These are phyloP conservation scores for Suillus alpinus DNA, from an alignment of 768 basidiomycete species.

Conservation along the genomic window DNA sequence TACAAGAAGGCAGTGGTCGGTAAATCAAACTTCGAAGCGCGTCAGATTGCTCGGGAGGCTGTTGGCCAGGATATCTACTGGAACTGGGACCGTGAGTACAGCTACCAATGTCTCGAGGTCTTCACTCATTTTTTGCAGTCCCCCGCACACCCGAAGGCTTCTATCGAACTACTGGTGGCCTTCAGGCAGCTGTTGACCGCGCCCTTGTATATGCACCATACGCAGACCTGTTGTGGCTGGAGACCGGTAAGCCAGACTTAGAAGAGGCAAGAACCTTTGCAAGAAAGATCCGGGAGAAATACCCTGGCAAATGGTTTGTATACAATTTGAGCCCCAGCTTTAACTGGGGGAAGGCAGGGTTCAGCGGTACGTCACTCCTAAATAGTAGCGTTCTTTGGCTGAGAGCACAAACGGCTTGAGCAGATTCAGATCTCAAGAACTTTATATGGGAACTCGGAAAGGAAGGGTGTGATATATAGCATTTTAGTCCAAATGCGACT, in stretches of 20 bases:
- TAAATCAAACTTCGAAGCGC: conserved; percentile 71
- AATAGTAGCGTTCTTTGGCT: not conserved
- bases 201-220: conserved; percentile 79
- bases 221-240: conserved; percentile 89
- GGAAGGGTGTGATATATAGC: conserved; percentile 58
- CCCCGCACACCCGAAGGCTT: conserved; percentile 91
- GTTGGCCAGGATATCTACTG: conserved; percentile 65
- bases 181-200: conserved; percentile 80
- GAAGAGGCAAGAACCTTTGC: conserved; percentile 79
- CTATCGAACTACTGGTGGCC: conserved; percentile 81
- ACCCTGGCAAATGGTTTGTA: conserved; percentile 78
- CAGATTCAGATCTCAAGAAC: conserved; percentile 73
- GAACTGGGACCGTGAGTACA: conserved; percentile 80
- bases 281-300: conserved; percentile 63
- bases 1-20: conserved; percentile 59
- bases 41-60: conserved; percentile 70
- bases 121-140: conserved; percentile 39
- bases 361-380: conserved; percentile 45
- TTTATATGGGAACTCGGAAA: conserved; percentile 90
- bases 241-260: conserved; percentile 86
- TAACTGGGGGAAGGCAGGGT: conserved; percentile 87
- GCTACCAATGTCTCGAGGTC: not conserved
- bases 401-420: conserved; percentile 2
- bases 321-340: conserved; percentile 95
- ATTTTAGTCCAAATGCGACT: not conserved